Evolutionary conservation across 371 early-diverging fungal genomes (phyloP), one percentile per base, ranked within the genome.

Genomic region (Mortierella sp.): DNA sequence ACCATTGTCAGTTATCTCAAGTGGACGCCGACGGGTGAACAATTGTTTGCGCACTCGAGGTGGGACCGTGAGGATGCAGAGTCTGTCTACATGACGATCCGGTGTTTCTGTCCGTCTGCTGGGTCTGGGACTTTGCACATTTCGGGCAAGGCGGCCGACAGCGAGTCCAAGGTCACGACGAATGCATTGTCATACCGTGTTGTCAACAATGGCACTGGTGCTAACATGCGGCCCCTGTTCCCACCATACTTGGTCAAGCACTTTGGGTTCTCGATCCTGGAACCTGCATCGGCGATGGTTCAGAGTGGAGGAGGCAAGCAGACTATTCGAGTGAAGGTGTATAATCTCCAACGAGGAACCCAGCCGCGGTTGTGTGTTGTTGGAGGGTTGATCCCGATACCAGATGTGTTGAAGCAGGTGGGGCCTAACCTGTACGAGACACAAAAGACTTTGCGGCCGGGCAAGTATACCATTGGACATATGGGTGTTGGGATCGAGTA

Each of bases 181-280:
- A 28, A 24, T 14, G 75, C 65, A 34, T 47, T 84, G 13, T 16
- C 58, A 42, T 79, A 76, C 81, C 58, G 50, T 58, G 47, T 81
- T 28, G 79, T 84, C 52, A 84, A 84, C 60, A 31, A 74, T 2
- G 81, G 85, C 9, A 74, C 72, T 5, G 81, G 81, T 10, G 70
- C 60, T 38, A 81, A 81, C 34, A 57, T 70, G 14, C 74, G 57
- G 68, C 72, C 76, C 3, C 14, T 78, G 72, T 70, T 84, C 38
- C 19, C 44, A 57, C 45, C 57, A 11, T 76, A 38, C 44, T 2
- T 2, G 0, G 19, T 44, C 2, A 38, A 16, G 19, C 71, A 54
- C 6, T 76, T 74, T 42, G 31, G 34, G 68, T 68, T 34, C 45
- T 81, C 81, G 60, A 47, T 84, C 19, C 13, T 74, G 45, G 81